Evolutionary conservation across 495 filamentous ascomycete species (phyloP).

Genomic region (Neurospora terricola): DNA sequence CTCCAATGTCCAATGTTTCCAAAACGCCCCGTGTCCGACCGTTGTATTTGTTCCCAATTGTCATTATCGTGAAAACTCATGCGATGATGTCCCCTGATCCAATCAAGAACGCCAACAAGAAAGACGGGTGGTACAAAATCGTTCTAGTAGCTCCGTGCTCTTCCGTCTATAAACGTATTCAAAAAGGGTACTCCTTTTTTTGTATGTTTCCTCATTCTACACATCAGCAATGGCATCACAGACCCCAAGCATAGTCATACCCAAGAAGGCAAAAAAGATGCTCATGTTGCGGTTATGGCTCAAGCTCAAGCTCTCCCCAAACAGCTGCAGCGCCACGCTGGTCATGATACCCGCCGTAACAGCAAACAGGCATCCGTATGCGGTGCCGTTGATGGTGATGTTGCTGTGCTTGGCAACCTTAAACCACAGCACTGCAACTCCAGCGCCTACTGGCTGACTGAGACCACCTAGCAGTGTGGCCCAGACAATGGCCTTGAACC

Average conservation of each 20-base stretch:
- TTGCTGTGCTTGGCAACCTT: slow-evolving; percentile 43
- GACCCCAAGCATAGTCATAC: slow-evolving; percentile 81
- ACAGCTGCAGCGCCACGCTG: slow-evolving; percentile 80
- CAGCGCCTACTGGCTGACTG: slow-evolving; percentile 79
- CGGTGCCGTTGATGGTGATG: slow-evolving; percentile 50
- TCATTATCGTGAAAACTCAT: neutral
- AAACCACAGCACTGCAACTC: slow-evolving; percentile 76
- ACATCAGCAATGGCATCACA: slow-evolving; percentile 58
- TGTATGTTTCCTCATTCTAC: too few relatives aligned
- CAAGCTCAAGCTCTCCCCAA: slow-evolving; percentile 71
- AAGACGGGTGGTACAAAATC: neutral
- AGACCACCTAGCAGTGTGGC: slow-evolving; percentile 73
- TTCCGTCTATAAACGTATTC: neutral
- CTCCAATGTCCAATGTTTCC: neutral
- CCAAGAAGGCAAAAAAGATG: slow-evolving; percentile 75
- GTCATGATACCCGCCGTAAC: slow-evolving; percentile 90
- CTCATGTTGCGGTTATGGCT: slow-evolving; percentile 72
- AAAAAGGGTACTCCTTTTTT: neutral
- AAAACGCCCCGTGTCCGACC: neutral
- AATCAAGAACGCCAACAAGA: neutral
- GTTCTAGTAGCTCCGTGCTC: neutral
- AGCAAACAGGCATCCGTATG: slow-evolving; percentile 86
- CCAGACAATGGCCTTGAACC: slow-evolving; percentile 74
- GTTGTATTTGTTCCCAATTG: neutral
- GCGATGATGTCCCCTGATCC: neutral